Conservation (phyloP, 2,329 filamentous ascomycete genomes). For the Xylariales sp. region DNA sequence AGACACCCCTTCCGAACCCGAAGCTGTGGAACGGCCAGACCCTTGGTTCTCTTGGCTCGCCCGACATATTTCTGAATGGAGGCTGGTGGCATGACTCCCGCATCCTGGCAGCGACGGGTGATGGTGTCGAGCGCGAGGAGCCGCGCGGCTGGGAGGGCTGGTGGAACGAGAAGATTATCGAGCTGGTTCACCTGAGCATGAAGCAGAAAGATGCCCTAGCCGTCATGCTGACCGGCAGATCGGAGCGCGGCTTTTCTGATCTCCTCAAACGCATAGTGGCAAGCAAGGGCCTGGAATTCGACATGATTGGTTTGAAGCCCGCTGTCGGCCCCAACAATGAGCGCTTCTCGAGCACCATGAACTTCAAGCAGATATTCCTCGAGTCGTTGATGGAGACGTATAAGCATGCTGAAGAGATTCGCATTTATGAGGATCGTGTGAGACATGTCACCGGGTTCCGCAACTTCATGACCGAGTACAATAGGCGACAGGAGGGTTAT, state of each 20-base stretch:
- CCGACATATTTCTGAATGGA: slow-evolving; percentile 73
- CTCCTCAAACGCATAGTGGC: slow-evolving; percentile 76
- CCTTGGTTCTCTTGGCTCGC: slow-evolving; percentile 69
- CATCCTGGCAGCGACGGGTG: slow-evolving; percentile 81
- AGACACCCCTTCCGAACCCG: slow-evolving; percentile 82
- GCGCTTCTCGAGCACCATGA: slow-evolving; percentile 76
- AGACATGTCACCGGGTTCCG: slow-evolving; percentile 76
- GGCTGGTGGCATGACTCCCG: slow-evolving; percentile 96
- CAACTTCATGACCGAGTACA: slow-evolving; percentile 77
- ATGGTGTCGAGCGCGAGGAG: slow-evolving; percentile 79
- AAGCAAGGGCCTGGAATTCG: slow-evolving; percentile 77
- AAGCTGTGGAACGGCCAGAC: slow-evolving; percentile 80
- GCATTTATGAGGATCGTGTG: slow-evolving; percentile 64
- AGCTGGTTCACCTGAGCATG: slow-evolving; percentile 76
- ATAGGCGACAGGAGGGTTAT: slow-evolving; percentile 47
- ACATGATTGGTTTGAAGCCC: slow-evolving; percentile 85
- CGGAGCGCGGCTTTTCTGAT: slow-evolving; percentile 70
- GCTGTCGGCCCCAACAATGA: slow-evolving; percentile 74
- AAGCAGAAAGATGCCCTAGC: slow-evolving; percentile 79
- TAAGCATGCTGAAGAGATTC: slow-evolving; percentile 73
- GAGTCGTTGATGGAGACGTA: slow-evolving; percentile 82
- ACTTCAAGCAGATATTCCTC: slow-evolving; percentile 87
- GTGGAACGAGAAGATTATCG: slow-evolving; percentile 91
- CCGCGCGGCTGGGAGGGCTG: slow-evolving; percentile 80
- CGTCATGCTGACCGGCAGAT: slow-evolving; percentile 82